phyloP scores from a whole-genome alignment of 139 green algal species.

The Chlorella sp. region DNA sequence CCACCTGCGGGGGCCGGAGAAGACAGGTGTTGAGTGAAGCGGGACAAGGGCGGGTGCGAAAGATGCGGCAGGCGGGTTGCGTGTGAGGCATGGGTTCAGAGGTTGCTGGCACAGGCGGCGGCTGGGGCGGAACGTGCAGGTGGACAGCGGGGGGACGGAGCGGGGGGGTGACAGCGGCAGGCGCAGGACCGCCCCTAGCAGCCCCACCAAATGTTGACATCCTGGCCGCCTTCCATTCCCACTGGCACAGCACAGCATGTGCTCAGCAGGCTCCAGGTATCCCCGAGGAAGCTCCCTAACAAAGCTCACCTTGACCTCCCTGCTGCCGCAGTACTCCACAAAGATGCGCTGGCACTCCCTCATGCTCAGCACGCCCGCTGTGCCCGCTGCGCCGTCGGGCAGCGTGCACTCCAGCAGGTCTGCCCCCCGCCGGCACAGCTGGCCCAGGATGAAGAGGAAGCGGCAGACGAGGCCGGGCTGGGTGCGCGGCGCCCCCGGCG shows the following conservation, averaged over 20 bases:
- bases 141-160: too few relatives aligned
- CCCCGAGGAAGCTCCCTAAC: not conserved
- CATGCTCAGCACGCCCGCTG: slow-evolving; percentile 12
- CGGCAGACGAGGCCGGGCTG: slow-evolving; percentile 29
- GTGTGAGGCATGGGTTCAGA: not conserved
- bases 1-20: slow-evolving; percentile 36
- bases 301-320: not conserved
- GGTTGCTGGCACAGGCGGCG: not conserved
- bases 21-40: too few relatives aligned
- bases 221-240: not conserved
- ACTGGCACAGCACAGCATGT: not conserved
- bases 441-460: slow-evolving; percentile 77
- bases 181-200: not conserved
- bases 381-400: not conserved
- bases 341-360: slow-evolving; percentile 56
- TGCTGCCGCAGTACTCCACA: slow-evolving; percentile 42
- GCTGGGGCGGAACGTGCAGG: too few relatives aligned
- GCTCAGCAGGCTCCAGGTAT: too few relatives aligned
- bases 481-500: not conserved
- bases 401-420: slow-evolving; percentile 56
- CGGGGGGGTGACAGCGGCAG: not conserved
- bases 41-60: too few relatives aligned
- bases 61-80: not conserved
- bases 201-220: too few relatives aligned
- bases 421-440: slow-evolving; percentile 69